phyloP scores from a whole-genome alignment of 1,284 basidiomycete genomes.

The Naganishia cerealis region DNA sequence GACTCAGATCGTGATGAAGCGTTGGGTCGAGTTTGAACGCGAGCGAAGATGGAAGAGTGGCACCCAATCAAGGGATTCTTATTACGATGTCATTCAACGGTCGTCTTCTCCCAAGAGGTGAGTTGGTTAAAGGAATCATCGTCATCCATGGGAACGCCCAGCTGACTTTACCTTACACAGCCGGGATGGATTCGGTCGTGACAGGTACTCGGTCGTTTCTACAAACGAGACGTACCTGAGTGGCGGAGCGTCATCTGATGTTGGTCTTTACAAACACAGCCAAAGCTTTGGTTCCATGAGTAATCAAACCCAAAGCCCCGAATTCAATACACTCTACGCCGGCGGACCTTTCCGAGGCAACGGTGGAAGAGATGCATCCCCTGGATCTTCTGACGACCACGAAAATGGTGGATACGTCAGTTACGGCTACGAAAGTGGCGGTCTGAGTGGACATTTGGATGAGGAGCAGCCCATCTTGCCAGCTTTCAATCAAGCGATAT shows the following conservation, averaged over 20 bases:
- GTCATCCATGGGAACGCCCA: conserved; percentile 31
- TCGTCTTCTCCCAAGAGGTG: conserved; percentile 62
- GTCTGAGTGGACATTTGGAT: conserved; percentile 17
- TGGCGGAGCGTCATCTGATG: conserved; percentile 50
- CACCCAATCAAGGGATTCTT: conserved; percentile 75
- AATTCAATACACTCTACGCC: conserved; percentile 56
- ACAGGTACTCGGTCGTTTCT: conserved; percentile 74
- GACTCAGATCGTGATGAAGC: conserved; percentile 94
- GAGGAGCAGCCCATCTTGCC: conserved; percentile 26
- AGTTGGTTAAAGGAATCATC: conserved; percentile 40
- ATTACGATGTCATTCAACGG: conserved; percentile 48
- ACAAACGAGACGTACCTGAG: conserved; percentile 66
- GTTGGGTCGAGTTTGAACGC: conserved; percentile 97
- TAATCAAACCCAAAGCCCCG: conserved; percentile 58
- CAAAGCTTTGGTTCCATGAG: conserved; percentile 49
- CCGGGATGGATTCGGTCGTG: conserved; percentile 56
- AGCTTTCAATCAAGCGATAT: conserved; percentile 15
- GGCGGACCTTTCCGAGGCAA: conserved; percentile 40
- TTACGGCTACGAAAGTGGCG: conserved; percentile 20
- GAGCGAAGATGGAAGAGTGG: conserved; percentile 91
- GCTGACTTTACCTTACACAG: conserved; percentile 21
- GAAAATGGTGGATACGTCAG: conserved; percentile 30
- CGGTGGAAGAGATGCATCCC: conserved; percentile 44
- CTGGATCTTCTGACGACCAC: conserved; percentile 48
- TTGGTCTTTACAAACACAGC: conserved; percentile 47